phyloP scores from a whole-genome alignment of 169 alveolate species.

The Neospora caninum region DNA sequence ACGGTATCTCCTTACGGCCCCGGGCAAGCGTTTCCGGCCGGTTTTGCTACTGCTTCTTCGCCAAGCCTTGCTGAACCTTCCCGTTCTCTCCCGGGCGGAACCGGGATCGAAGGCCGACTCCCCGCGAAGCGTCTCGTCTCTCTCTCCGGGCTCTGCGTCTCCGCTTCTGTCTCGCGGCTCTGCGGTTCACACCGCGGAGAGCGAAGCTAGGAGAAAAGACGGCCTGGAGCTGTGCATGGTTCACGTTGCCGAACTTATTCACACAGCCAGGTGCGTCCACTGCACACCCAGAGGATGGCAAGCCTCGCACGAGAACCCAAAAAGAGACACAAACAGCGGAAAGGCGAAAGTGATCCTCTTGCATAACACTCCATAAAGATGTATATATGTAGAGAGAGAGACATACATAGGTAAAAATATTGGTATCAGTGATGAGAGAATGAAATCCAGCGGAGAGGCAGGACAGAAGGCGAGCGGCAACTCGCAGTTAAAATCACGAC shows the following conservation, averaged over 20 bases:
- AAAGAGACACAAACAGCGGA: not conserved
- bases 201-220: not conserved
- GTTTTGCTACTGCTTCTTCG: slow-evolving; percentile 49
- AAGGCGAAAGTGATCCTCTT: not conserved
- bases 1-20: slow-evolving; percentile 38
- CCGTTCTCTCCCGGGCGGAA: not conserved
- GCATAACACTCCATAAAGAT: not conserved
- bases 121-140: not conserved
- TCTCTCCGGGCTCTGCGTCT: too few species aligned
- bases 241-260: slow-evolving; percentile 65
- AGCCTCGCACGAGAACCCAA: not conserved
- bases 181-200: too few species aligned
- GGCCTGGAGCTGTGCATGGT: slow-evolving; percentile 33
- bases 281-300: not conserved
- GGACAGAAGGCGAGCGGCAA: too few species aligned
- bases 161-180: too few species aligned
- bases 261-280: slow-evolving; percentile 64
- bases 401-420: not conserved
- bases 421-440: too few species aligned
- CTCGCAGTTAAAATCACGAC: too few species aligned
- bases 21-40: slow-evolving; percentile 69
- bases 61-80: slow-evolving; percentile 8
- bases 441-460: too few species aligned
- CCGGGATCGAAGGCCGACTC: not conserved
- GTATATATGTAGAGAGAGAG: not conserved